Evolutionary conservation across 768 basidiomycete genomes (phyloP), one percentile per base, ranked within the genome.

Genomic region (Gymnopilus junonius): DNA sequence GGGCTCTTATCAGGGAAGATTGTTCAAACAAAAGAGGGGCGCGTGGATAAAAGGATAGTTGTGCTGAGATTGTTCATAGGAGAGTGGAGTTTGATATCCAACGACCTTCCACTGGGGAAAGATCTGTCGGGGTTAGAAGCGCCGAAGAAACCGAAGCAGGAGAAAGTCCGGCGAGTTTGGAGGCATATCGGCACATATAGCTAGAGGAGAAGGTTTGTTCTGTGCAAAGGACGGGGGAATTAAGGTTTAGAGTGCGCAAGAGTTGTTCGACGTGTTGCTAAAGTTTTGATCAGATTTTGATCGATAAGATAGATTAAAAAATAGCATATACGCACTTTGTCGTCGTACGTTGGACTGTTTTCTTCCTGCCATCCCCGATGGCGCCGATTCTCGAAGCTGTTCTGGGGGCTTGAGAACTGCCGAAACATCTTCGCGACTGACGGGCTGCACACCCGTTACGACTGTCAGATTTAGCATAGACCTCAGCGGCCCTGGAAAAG

Each of bases 351-450:
- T 29, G 88, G 84, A 51, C 78, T 83, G 55, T 76, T 79, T 83
- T 87, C 75, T 87, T 91, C 67, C 90, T 84, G 15, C 91, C 92
- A 69, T 94, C 92, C 48, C 92, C 92, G 71, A 93, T 88, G 70
- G 90, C 90, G 5, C 92, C 91, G 54, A 92, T 80, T 85, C 85
- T 64, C 80, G 81, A 31, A 67, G 14, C 59, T 43, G 23, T 64
- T 65, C 51, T 67, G 64, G 68, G 69, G 64, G 55, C 65, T 59
- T 61, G 74, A 69, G 63, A 75, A 10, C 80, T 81, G 3, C 89
- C 90, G 67, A 92, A 59, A 90, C 83, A 70, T 92, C 90, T 62
- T 91, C 86, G 59, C 79, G 79, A 64, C 71, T 81, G 61, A n/a
- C n/a, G n/a, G 73, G 71, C 68, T 69, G 71, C 20, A 59, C 50